phyloP scores from a whole-genome alignment of 768 basidiomycete genomes.

The Russula earlei region DNA sequence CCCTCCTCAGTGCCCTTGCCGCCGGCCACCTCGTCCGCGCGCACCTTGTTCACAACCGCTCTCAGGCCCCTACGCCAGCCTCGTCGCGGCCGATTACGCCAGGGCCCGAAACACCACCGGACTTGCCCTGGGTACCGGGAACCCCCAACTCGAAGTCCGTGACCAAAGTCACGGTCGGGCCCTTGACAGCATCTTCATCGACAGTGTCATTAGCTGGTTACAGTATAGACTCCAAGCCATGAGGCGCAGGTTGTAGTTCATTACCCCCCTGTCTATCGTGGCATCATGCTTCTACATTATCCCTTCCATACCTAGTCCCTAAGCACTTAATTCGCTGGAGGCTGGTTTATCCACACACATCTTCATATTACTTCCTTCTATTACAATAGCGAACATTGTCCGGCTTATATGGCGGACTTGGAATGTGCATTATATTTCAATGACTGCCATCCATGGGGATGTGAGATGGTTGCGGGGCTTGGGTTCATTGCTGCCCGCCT shows the following conservation, averaged over 20 bases:
- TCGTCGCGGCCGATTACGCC: conserved; percentile 53
- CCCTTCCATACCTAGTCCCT: conserved; percentile 10
- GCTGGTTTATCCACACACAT: neutral
- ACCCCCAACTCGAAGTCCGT: conserved; percentile 10
- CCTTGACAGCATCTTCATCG: conserved; percentile 14
- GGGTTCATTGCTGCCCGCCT: conserved; percentile 34
- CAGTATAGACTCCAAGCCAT: conserved; percentile 17
- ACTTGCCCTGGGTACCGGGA: conserved; percentile 17
- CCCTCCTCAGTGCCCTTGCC: conserved; percentile 83
- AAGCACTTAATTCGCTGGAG: conserved; percentile 1
- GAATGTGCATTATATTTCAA: neutral
- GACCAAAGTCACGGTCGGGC: conserved; percentile 11
- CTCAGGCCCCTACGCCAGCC: conserved; percentile 67
- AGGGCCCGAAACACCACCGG: conserved; percentile 27
- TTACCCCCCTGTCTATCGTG: neutral
- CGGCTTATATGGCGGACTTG: neutral
- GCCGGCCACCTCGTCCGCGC: conserved; percentile 92
- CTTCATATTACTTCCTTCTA: conserved; percentile 7
- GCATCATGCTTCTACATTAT: conserved; percentile 3
- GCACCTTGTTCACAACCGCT: conserved; percentile 88
- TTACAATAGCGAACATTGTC: neutral
- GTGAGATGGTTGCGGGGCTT: no score
- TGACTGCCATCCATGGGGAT: no score
- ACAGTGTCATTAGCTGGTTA: conserved; percentile 18
- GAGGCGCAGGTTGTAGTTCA: neutral